These are phyloP conservation scores for Podila epicladia DNA, from an alignment of 192 early-diverging fungal species.

Conservation along the genomic window DNA sequence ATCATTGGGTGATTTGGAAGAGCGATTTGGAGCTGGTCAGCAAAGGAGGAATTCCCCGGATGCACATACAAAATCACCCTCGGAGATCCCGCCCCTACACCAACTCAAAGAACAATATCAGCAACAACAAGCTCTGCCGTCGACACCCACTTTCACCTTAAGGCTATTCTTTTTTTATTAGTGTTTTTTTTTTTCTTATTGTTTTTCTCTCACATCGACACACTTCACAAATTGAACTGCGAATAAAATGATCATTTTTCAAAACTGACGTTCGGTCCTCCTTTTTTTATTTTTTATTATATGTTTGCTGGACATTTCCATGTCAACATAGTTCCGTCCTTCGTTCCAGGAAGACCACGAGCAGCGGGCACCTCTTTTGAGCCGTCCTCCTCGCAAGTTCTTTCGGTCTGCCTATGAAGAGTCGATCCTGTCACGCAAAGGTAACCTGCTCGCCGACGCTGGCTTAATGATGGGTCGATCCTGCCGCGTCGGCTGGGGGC, in stretches of 20 bases:
- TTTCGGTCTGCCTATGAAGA: slow-evolving; percentile 24
- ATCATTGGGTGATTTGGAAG: neutral
- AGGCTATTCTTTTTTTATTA: neutral
- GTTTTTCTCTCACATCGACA: slow-evolving; percentile 6
- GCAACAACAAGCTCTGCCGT: neutral
- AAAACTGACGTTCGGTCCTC: slow-evolving; percentile 27
- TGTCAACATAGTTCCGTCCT: slow-evolving; percentile 24
- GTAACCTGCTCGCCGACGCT: slow-evolving; percentile 70
- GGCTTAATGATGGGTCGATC: slow-evolving; percentile 84
- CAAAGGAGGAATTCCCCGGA: too few relatives aligned
- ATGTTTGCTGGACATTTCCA: neutral
- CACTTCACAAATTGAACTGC: slow-evolving; percentile 4
- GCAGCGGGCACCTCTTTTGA: slow-evolving; percentile 3
- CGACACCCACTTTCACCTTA: neutral
- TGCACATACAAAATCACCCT: neutral
- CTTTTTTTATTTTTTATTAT: slow-evolving; percentile 5
- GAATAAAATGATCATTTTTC: slow-evolving; percentile 37
- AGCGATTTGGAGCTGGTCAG: neutral
- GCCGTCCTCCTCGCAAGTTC: slow-evolving; percentile 28
- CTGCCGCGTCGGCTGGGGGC: slow-evolving; percentile 89
- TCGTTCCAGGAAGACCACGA: slow-evolving; percentile 36
- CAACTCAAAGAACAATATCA: neutral
- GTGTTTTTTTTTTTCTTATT: slow-evolving; percentile 5
- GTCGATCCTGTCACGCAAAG: slow-evolving; percentile 46
- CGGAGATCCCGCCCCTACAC: neutral